Evolutionary conservation across 257 asterid genomes (phyloP).

Genomic region (Solanum neorickii): DNA sequence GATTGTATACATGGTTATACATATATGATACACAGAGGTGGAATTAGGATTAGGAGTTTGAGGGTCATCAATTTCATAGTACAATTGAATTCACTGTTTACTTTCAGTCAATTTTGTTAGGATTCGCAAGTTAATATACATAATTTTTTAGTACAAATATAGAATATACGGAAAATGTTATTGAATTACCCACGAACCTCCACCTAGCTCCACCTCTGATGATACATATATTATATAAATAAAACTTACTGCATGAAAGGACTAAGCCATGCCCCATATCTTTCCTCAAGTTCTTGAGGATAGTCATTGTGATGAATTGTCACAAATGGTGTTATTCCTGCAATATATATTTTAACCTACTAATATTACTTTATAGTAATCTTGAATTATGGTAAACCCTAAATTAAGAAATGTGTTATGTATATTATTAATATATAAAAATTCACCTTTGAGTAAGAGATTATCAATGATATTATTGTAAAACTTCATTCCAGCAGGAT

Average conservation of each 20-base stretch:
- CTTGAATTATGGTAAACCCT: not conserved
- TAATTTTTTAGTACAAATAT: too few relatives aligned
- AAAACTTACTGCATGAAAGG: constrained; percentile 11
- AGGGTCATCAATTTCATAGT: not conserved
- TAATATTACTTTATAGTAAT: not conserved
- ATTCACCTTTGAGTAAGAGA: constrained; percentile 38
- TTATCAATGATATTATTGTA: constrained; percentile 45
- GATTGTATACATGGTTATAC: not conserved
- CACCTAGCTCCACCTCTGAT: not conserved
- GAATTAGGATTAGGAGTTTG: not conserved
- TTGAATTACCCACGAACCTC: not conserved
- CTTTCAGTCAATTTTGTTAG: too few relatives aligned
- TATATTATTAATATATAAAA: not conserved
- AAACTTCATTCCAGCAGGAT: constrained; percentile 32
- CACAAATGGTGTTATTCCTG: constrained; percentile 28
- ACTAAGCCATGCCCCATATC: constrained; percentile 24
- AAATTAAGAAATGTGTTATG: not conserved
- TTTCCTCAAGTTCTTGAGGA: constrained; percentile 16
- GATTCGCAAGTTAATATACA: too few relatives aligned
- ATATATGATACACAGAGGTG: not conserved
- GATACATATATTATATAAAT: not conserved
- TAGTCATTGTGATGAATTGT: constrained; percentile 18
- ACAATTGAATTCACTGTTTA: too few relatives aligned
- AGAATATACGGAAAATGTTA: too few relatives aligned
- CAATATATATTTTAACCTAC: not conserved